phyloP scores from a whole-genome alignment of 106 monocot genomes.

The Agapanthus africanus region DNA sequence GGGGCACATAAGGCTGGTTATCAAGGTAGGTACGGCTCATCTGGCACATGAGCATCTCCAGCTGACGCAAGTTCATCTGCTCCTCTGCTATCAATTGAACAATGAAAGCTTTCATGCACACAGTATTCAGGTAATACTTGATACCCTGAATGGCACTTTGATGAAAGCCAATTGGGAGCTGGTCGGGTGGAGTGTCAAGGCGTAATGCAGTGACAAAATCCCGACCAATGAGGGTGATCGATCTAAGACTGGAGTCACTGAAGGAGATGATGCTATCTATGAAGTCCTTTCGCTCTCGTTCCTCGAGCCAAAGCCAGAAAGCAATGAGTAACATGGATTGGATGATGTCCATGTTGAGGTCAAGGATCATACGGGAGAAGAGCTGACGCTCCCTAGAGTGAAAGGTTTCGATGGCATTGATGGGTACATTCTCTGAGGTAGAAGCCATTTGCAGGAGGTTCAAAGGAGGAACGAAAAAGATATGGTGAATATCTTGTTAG shows the following conservation, averaged over 20 bases:
- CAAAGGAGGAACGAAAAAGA: not conserved
- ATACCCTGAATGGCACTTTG: conserved; percentile 17
- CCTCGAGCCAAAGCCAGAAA: conserved; percentile 62
- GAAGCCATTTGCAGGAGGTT: not conserved
- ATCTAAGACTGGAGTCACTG: not conserved
- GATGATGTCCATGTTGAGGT: conserved; percentile 15
- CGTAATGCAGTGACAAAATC: conserved; percentile 23
- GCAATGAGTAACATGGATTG: conserved; percentile 49
- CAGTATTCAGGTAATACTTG: conserved; percentile 23
- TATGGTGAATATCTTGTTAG: not conserved
- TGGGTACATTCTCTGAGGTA: conserved; percentile 6
- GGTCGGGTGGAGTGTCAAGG: not conserved
- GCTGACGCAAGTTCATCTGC: not conserved
- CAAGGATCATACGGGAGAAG: conserved; percentile 32
- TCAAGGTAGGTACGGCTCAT: conserved; percentile 2
- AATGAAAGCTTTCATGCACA: conserved; percentile 17
- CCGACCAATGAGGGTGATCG: conserved; percentile 14
- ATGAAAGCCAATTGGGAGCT: not conserved
- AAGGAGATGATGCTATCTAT: conserved; percentile 13
- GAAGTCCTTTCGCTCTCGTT: conserved; percentile 18
- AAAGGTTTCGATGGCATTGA: conserved; percentile 15
- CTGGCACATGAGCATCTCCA: not conserved
- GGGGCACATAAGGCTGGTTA: not conserved
- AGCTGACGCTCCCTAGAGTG: conserved; percentile 34
- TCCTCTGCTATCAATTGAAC: not conserved